These are phyloP conservation scores for Wickerhamomyces hampshirensis DNA, from an alignment of 805 yeast genomes.

Conservation along the genomic window DNA sequence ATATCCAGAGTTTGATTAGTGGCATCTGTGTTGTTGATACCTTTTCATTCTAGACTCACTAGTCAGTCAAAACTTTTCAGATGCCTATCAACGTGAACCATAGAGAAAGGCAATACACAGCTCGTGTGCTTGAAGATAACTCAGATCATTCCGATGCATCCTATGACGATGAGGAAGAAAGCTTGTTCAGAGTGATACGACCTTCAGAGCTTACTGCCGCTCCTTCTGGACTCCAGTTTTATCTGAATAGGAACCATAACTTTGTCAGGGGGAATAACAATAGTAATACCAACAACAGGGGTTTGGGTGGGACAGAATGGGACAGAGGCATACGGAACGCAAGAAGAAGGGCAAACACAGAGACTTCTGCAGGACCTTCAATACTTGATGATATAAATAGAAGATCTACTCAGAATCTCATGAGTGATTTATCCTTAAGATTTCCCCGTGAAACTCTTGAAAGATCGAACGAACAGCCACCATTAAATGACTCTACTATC, in stretches of 20 bases:
- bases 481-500: not conserved
- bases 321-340: not conserved
- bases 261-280: not conserved
- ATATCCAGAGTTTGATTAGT: too few species aligned
- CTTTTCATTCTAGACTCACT: too few species aligned
- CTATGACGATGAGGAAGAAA: not conserved
- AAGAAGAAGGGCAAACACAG: not conserved
- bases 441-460: too few species aligned
- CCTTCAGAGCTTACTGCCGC: not conserved
- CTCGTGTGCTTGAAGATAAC: not conserved
- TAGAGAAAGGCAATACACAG: not conserved
- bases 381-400: not conserved
- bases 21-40: too few species aligned
- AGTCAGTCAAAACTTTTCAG: too few species aligned
- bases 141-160: not conserved
- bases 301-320: too few species aligned
- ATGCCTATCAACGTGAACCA: not conserved
- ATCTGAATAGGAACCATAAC: not conserved
- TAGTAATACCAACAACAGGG: not conserved
- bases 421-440: not conserved
- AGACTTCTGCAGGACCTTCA: too few species aligned
- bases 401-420: not conserved
- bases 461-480: too few species aligned
- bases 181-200: constrained; percentile 1
- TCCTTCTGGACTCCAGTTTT: not conserved